Conservation (phyloP, 192 early-diverging fungal species). For the Cetraspora pellucida region DNA sequence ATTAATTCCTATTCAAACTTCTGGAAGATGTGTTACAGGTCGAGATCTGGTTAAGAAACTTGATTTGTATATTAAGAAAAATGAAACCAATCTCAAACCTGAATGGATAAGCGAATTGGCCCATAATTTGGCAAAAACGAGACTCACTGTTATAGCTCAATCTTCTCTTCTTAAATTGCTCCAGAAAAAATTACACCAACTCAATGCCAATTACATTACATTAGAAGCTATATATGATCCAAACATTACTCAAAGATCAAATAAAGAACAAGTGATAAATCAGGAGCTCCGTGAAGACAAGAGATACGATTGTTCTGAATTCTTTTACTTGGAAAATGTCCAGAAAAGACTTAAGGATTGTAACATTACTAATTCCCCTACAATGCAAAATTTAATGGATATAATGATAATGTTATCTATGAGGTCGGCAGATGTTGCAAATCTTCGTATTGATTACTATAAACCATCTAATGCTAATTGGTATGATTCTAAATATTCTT, state of each 20-base stretch:
- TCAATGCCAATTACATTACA: not conserved
- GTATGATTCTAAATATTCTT: conserved; percentile 20
- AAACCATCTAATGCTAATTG: not conserved
- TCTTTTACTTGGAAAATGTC: conserved; percentile 1
- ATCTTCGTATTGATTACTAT: conserved; percentile 13
- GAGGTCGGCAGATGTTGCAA: conserved; percentile 9
- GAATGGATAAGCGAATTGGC: not conserved
- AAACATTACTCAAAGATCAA: conserved; percentile 1
- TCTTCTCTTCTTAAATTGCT: conserved; percentile 3
- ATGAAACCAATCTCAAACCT: not conserved
- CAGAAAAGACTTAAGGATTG: not conserved
- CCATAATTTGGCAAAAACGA: not conserved
- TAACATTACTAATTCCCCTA: not conserved
- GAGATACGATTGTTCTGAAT: not conserved
- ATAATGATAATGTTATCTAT: conserved; percentile 28
- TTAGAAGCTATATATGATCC: conserved; percentile 6
- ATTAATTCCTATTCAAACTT: conserved; percentile 6
- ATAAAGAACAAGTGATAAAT: not conserved
- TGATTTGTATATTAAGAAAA: conserved; percentile 6
- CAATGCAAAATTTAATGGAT: conserved; percentile 13
- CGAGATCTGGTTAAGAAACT: not conserved
- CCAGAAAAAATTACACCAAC: not conserved
- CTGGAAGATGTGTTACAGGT: conserved; percentile 10
- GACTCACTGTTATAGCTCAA: not conserved
- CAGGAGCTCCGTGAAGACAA: conserved; percentile 9